Conservation (phyloP, 2,329 filamentous ascomycete species). For the Aspergillus aculeatinus region DNA sequence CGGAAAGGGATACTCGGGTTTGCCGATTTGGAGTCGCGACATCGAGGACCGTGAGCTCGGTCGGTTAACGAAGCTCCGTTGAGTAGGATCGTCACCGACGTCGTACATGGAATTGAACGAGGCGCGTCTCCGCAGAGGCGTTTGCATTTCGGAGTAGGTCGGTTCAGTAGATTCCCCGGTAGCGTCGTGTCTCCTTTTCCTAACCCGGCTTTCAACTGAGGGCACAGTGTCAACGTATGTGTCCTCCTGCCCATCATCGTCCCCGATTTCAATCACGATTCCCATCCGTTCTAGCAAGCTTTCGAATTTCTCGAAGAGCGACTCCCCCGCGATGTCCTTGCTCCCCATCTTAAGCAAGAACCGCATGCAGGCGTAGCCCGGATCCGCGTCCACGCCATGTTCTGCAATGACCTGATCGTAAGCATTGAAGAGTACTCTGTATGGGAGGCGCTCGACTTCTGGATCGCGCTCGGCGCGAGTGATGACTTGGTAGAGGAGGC, state of each 20-base stretch:
- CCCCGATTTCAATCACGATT: slow-evolving; percentile 66
- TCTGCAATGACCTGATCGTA: slow-evolving; percentile 74
- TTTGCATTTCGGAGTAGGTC: slow-evolving; percentile 16
- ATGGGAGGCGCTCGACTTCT: slow-evolving; percentile 65
- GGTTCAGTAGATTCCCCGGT: slow-evolving; percentile 26
- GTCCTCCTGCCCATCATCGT: slow-evolving; percentile 43
- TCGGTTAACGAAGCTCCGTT: slow-evolving; percentile 37
- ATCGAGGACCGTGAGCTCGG: slow-evolving; percentile 46
- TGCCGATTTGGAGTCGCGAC: slow-evolving; percentile 42
- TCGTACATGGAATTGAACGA: slow-evolving; percentile 57
- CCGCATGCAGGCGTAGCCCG: slow-evolving; percentile 72
- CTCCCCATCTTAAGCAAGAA: slow-evolving; percentile 78
- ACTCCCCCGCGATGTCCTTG: slow-evolving; percentile 52
- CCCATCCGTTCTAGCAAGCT: slow-evolving; percentile 66
- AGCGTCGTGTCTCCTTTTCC: slow-evolving; percentile 19
- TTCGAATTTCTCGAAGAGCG: slow-evolving; percentile 69
- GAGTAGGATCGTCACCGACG: slow-evolving; percentile 53
- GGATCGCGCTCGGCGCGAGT: slow-evolving; percentile 66
- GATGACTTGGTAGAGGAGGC: slow-evolving; percentile 74
- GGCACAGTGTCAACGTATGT: slow-evolving; percentile 24
- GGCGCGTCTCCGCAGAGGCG: slow-evolving; percentile 46
- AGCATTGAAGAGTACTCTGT: slow-evolving; percentile 75
- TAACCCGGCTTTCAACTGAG: slow-evolving; percentile 25
- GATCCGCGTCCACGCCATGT: slow-evolving; percentile 68
- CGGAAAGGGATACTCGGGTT: slow-evolving; percentile 30